Base-by-base conservation (phyloP, 164 flowering plant species). In the Magnolia kwangsiensis region DNA sequence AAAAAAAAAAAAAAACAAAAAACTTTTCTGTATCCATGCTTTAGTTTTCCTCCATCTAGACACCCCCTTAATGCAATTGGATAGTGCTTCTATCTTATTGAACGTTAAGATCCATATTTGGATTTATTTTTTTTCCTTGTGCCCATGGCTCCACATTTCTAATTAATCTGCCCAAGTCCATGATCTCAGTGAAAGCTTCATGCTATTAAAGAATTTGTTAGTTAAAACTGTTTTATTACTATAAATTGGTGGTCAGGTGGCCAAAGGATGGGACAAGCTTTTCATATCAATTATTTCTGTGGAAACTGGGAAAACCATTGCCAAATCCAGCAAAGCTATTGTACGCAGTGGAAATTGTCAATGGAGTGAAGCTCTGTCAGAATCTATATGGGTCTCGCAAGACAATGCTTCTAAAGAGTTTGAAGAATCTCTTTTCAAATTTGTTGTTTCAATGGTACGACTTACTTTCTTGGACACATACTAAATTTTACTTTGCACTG, bases 251-350 rank as follows among this genome's bases (percentile, higher is more conserved):
- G 55, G 37, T 45, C 31, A 90, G 93, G 93, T 90, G 8, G 91
- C 91, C 18, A 88, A 83, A 84, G 93, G 90, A 77, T 88, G 93
- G 93, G 91, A 90, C 85, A 88, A 83, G 78, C 86, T 90, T 78
- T 78, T 81, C 31, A 85, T 88, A 50, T 87, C 87, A 51, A 71
- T 87, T 49, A 20, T 83, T 45, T 87, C 87, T 2, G 79, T 83
- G 63, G 89, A 87, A 77, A 85, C 87, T 9, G 91, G 90, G 76
- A 90, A 85, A 81, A 84, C 83, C 27, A 67, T 83, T 24, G 76
- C 80, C 73, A 89, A 86, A 75, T 85, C 90, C 50, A 80, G 83
- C 55, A 89, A 88, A 83, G 88, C 85, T 64, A 71, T 76, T 11
- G 89, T 83, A 13, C 75, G 85, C 58, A 84, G 81, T 81, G 90